These are phyloP conservation scores for Nemania sp. DNA, from an alignment of 2,329 filamentous ascomycete genomes.

Conservation along the genomic window DNA sequence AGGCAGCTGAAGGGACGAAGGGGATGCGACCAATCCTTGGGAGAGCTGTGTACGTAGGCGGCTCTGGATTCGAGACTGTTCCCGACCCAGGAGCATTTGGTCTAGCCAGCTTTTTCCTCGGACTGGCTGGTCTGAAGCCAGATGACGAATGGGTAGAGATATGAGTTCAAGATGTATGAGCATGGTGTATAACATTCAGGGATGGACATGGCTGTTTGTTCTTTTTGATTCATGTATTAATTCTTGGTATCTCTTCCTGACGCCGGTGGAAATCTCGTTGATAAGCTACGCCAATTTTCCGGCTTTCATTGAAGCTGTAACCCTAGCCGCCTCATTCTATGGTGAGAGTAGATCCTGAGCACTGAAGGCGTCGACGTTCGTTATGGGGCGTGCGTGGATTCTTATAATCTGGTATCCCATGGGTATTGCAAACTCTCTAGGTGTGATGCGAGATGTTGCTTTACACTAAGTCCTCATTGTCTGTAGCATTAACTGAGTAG, in stretches of 20 bases:
- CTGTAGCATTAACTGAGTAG: conserved; percentile 66
- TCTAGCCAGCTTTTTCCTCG: conserved; percentile 78
- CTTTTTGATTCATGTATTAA: conserved; percentile 23
- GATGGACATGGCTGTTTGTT: conserved; percentile 17
- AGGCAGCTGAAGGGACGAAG: conserved; percentile 82
- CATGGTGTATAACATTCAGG: conserved; percentile 20
- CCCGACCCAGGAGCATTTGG: conserved; percentile 71
- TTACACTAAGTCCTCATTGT: neutral
- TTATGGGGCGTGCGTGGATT: conserved; percentile 4
- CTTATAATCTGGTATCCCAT: conserved; percentile 10
- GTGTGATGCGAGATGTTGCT: conserved; percentile 1
- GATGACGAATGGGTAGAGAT: conserved; percentile 44
- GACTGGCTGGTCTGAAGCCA: conserved; percentile 64
- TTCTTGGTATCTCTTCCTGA: conserved; percentile 31
- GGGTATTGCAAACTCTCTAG: conserved; percentile 7
- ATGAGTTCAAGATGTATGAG: conserved; percentile 20
- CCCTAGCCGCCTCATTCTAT: conserved; percentile 10
- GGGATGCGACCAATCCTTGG: conserved; percentile 91
- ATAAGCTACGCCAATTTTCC: conserved; percentile 16
- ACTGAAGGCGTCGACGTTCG: conserved; percentile 2
- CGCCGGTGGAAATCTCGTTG: conserved; percentile 23
- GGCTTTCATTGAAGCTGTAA: conserved; percentile 12
- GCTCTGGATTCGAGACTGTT: conserved; percentile 69
- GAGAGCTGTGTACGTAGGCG: conserved; percentile 79
- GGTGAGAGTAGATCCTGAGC: conserved; percentile 4